Percentiles rank a stretch among this genome's conserved stretches.
These are phyloP conservation scores for Erysimum cheiranthoides DNA, from an alignment of 345 rosid genomes.

Conservation along the genomic window DNA sequence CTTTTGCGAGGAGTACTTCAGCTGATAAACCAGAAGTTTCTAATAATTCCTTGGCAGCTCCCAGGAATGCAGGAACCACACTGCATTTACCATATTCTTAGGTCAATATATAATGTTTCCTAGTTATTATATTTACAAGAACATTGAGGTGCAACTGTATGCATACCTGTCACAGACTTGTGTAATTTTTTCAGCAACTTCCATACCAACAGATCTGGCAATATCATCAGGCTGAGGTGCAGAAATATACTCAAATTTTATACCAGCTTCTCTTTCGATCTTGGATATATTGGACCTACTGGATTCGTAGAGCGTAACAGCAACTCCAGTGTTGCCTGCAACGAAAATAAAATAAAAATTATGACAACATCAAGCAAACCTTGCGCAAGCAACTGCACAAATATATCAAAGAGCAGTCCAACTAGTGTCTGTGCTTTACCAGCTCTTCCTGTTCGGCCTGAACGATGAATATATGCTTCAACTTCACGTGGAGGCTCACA, in stretches of 20 bases:
- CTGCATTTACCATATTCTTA: conserved; percentile 51
- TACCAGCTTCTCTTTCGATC: conserved; percentile 87
- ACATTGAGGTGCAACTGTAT: conserved; percentile 1
- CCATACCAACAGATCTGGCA: conserved; percentile 81
- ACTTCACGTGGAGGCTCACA: conserved; percentile 99
- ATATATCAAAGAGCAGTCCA: background rate
- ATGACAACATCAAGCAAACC: conserved; percentile 20
- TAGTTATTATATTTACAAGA: background rate
- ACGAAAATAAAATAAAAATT: conserved; percentile 7
- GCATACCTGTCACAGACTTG: conserved; percentile 89
- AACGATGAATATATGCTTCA: conserved; percentile 96
- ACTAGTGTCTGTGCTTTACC: conserved; percentile 51
- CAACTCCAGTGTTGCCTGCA: conserved; percentile 90
- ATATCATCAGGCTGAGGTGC: conserved; percentile 88
- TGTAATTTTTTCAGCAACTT: conserved; percentile 72
- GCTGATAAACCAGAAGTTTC: conserved; percentile 77
- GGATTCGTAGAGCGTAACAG: conserved; percentile 94
- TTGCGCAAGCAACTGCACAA: conserved; percentile 19
- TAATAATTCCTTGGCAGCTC: conserved; percentile 79
- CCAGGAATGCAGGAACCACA: conserved; percentile 85
- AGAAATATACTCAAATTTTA: conserved; percentile 81
- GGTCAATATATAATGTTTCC: background rate
- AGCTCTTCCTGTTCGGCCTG: conserved; percentile 99
- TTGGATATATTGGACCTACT: conserved; percentile 71
- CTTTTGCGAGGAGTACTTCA: conserved; percentile 86